Conservation (phyloP, 495 filamentous ascomycete species). For the Neurospora sp. region DNA sequence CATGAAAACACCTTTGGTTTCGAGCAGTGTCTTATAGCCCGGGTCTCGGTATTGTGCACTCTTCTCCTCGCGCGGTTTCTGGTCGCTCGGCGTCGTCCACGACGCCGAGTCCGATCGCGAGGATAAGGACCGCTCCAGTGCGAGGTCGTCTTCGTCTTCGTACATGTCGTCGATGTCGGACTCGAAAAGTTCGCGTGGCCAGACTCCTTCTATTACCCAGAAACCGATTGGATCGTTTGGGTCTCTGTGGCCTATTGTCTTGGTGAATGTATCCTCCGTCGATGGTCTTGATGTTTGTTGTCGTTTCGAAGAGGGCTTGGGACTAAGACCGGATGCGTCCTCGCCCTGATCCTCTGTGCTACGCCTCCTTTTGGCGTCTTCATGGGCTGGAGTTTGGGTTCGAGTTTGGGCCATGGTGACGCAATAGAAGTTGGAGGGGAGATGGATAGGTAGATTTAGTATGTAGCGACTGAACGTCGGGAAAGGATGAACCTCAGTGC, state of each 20-base stretch:
- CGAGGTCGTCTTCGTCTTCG: too few species aligned
- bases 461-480: not conserved
- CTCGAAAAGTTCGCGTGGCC: not conserved
- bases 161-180: not conserved
- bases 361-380: not conserved
- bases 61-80: slow-evolving; percentile 16
- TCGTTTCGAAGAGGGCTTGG: not conserved
- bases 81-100: not conserved
- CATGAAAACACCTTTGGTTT: slow-evolving; percentile 34
- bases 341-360: not conserved
- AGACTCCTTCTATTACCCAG: not conserved
- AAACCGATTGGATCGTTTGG: not conserved
- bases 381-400: not conserved
- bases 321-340: not conserved
- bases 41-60: slow-evolving; percentile 27
- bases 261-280: not conserved
- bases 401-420: not conserved
- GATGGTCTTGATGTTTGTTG: not conserved
- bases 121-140: too few species aligned
- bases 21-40: slow-evolving; percentile 24
- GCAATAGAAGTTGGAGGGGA: not conserved
- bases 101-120: too few species aligned
- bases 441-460: not conserved
- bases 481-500: not conserved
- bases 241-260: not conserved